These are phyloP conservation scores for Pleurotus pulmonarius DNA, from an alignment of 768 basidiomycete genomes.

Conservation along the genomic window DNA sequence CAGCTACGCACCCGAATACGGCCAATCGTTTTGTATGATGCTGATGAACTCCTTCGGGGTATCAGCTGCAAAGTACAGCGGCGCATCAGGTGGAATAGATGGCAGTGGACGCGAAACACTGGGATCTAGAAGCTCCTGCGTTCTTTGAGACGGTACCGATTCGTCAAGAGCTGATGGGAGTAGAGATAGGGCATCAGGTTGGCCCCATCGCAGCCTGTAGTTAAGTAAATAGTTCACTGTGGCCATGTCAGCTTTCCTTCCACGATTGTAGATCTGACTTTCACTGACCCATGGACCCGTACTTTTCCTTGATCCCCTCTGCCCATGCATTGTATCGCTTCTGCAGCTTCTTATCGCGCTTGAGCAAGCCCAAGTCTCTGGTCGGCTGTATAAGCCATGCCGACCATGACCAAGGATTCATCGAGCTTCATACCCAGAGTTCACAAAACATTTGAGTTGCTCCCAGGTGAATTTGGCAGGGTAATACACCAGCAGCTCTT, in stretches of 20 bases:
- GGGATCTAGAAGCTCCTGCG: background rate
- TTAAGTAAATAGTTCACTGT: constrained; percentile 76
- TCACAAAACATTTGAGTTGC: constrained; percentile 73
- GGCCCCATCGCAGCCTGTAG: constrained; percentile 73
- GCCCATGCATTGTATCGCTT: constrained; percentile 61
- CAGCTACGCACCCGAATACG: constrained; percentile 63
- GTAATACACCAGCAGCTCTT: constrained; percentile 65
- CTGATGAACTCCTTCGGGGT: constrained; percentile 57
- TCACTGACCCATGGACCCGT: constrained; percentile 64
- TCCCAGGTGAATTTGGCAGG: constrained; percentile 75
- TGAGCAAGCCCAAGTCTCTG: constrained; percentile 79
- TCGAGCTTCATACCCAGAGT: constrained; percentile 58
- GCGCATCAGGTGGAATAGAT: constrained; percentile 30
- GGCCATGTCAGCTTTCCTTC: too few species aligned
- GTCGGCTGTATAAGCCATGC: background rate
- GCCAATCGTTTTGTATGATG: constrained; percentile 85
- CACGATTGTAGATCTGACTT: background rate
- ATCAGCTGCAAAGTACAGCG: constrained; percentile 63
- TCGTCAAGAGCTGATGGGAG: constrained; percentile 49
- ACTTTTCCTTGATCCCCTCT: constrained; percentile 45
- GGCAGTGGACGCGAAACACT: constrained; percentile 17
- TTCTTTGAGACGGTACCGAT: constrained; percentile 3
- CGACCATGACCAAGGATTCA: background rate
- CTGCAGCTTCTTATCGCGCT: constrained; percentile 70
- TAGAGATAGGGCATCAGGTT: constrained; percentile 60